Conservation (phyloP, 2,329 filamentous ascomycete species). For the Chaetomium sp. region DNA sequence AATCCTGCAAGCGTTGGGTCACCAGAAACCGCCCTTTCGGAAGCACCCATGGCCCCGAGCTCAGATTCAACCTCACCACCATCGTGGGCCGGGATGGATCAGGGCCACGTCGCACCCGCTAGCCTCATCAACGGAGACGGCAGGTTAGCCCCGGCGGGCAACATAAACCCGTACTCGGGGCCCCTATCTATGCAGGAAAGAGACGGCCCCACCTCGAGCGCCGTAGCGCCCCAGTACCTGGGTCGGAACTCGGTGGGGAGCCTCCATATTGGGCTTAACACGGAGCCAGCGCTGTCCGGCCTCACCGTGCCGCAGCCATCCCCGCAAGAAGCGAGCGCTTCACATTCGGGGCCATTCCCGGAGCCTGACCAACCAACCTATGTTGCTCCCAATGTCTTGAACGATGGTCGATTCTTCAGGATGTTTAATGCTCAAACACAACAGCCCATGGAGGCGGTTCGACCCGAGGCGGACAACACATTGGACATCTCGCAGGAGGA, state of each 20-base stretch:
- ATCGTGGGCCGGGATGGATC: slow-evolving; percentile 20
- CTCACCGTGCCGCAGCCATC: background rate
- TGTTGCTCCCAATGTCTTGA: slow-evolving; percentile 20
- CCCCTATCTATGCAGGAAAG: slow-evolving; percentile 13
- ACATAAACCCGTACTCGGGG: slow-evolving; percentile 3
- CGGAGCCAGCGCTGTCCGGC: slow-evolving; percentile 14
- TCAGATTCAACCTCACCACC: background rate
- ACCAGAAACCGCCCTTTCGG: background rate
- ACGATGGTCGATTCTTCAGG: background rate
- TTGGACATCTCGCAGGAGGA: background rate
- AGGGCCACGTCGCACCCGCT: background rate
- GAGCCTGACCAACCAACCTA: slow-evolving; percentile 10
- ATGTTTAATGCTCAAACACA: background rate
- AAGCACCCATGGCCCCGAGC: background rate
- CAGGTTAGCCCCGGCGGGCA: background rate
- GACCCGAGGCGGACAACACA: slow-evolving; percentile 13
- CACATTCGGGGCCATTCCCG: background rate
- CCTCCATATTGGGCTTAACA: background rate
- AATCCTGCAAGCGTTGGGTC: background rate
- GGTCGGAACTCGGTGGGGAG: background rate
- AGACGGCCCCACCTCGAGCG: slow-evolving; percentile 2
- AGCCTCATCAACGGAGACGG: slow-evolving; percentile 5
- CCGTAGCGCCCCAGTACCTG: background rate
- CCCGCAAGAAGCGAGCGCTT: background rate
- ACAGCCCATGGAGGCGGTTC: background rate